Evolutionary conservation across 2,329 filamentous ascomycete genomes (phyloP), one percentile per base, ranked within the genome.

Genomic region (Cercospora nicotianae): DNA sequence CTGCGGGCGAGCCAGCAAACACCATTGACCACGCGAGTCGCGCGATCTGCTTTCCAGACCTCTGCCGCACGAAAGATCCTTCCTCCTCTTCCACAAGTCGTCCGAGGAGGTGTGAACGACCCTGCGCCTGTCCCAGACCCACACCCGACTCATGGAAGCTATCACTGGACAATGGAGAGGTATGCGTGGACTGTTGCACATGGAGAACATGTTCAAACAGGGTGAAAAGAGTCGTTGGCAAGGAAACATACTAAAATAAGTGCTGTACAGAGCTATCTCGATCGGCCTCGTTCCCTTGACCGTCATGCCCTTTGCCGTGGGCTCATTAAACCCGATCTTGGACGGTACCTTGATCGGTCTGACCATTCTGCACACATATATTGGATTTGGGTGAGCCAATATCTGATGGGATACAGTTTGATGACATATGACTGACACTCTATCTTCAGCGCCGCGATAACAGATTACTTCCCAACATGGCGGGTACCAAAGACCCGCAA

Each of bases 151-250:
- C 92, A 99, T 83, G 95, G 95, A 75, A 96, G 91, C 81, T 99
- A 98, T 85, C 95, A 99, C 87, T 99, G 95, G 95, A 92, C 91
- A 69, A 97, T 97, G 77, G 95, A 99, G 86, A 85, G 89, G 86
- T 88, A 78, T 42, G 66, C 45, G 42, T 26, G 77, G 95, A 99
- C 86, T 85, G 89, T 86, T 88, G 78, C 31, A 65, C 39, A 60
- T 30, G 51, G 18, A 42, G 20, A n/a, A 64, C 45, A 51, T 36
- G 23, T 39, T 42, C 48, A 48, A 30, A 28, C 33, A 31, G 26
- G 12, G 33, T 16, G 28, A 39, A 33, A 65, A 42, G 36, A 53
- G 45, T 20, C 7, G n/a, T 55, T 63, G 33, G 60, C 36, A 45
- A 64, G 57, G 6, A 36, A 20, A 59, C 42, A 13, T 63, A 60